A percentile compares a stretch with the other conserved stretches of the same genome.
These are phyloP conservation scores for Triticum turgidum DNA, from an alignment of 176 grass and related monocot genomes.

Conservation along the genomic window DNA sequence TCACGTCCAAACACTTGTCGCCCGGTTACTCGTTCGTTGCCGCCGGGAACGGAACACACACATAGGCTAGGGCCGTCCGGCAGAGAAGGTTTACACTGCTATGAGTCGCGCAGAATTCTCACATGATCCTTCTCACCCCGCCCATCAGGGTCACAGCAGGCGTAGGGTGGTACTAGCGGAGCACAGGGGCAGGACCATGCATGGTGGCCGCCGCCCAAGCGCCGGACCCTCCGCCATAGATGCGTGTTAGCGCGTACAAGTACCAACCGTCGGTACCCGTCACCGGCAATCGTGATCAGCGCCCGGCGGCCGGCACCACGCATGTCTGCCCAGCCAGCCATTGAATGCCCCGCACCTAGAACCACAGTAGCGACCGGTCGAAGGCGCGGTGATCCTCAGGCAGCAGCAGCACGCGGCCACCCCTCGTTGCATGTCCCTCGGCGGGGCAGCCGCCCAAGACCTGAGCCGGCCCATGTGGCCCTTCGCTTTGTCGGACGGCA, in stretches of 20 bases:
- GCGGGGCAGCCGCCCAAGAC: constrained; percentile 3
- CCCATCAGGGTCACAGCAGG: neutral
- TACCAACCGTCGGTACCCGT: constrained; percentile 20
- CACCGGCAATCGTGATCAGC: neutral
- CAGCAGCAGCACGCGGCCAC: neutral
- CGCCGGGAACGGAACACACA: neutral
- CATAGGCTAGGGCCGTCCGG: too few relatives aligned
- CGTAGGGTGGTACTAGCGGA: neutral
- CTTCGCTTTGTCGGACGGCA: constrained; percentile 10
- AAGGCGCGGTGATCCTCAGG: neutral
- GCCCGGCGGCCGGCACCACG: constrained; percentile 13
- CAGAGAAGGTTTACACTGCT: neutral
- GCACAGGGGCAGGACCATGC: neutral
- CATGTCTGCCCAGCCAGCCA: neutral
- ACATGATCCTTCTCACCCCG: neutral
- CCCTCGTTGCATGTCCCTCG: constrained; percentile 9
- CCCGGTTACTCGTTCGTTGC: neutral
- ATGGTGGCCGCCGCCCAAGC: neutral
- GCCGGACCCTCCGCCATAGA: constrained; percentile 3
- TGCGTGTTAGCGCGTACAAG: constrained; percentile 18
- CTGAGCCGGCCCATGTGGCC: constrained; percentile 17
- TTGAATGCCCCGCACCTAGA: neutral
- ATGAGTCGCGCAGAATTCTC: neutral
- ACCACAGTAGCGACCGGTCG: neutral
- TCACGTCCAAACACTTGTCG: neutral